Base-by-base conservation (phyloP, 192 early-diverging fungal genomes). In the Chytriomyces sp. region DNA sequence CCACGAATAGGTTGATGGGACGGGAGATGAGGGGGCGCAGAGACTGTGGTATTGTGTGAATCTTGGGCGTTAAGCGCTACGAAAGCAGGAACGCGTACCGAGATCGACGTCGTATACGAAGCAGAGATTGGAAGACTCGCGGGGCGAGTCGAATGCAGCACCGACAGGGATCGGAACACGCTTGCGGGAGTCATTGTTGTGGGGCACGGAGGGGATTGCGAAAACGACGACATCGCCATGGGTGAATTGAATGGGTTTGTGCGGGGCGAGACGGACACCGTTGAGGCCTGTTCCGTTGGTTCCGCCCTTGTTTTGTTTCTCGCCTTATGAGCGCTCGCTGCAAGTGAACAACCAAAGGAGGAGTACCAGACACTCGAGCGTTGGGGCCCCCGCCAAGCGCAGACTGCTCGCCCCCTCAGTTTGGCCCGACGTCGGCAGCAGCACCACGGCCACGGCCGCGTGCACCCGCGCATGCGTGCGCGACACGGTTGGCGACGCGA, bases 281-380 rank as follows among this genome's bases (percentile, higher is more conserved):
- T 49, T 49, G 44, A 49, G 44, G 14, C 44, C 44, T n/a, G 44
- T 49, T 49, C 44, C 44, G 44, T 49, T 49, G 17, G 44, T 49
- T 22, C 44, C 44, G 22, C 44, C 44, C 44, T 49, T 14, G 44
- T 49, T 3, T 49, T 3, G 44, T 49, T 49, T 14, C 44, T 49
- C 22, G 44, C 44, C n/a, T n/a, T n/a, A n/a, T n/a, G n/a, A n/a
- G n/a, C n/a, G n/a, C n/a, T n/a, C n/a, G n/a, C n/a, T n/a, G n/a
- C n/a, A n/a, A n/a, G n/a, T n/a, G n/a, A n/a, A n/a, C n/a, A n/a
- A n/a, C n/a, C n/a, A n/a, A n/a, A n/a, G n/a, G n/a, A n/a, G n/a
- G n/a, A n/a, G n/a, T n/a, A n/a, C n/a, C n/a, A n/a, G n/a, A 49
- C 44, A 49, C 44, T 49, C 44, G 44, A 49, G 44, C 44, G 44